phyloP scores from a whole-genome alignment of 176 grass and related monocot species.

The Oryza coarctata region DNA sequence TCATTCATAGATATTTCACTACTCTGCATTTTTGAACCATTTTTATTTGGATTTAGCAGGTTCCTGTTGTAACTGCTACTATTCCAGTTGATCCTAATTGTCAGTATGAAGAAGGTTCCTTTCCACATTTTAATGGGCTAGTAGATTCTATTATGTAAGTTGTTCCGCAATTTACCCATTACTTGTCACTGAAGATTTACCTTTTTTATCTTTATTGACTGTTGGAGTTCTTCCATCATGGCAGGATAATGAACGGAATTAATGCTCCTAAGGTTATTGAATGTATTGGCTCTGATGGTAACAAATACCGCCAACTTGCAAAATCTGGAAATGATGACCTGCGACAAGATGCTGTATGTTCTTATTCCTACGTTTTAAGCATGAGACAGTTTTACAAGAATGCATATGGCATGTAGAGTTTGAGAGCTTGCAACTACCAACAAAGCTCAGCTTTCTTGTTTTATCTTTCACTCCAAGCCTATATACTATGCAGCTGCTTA shows the following conservation, averaged over 20 bases:
- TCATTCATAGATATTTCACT: conserved; percentile 6
- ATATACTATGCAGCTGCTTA: neutral
- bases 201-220: conserved; percentile 41
- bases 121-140: conserved; percentile 87
- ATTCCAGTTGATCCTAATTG: conserved; percentile 84
- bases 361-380: conserved; percentile 30
- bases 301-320: conserved; percentile 89
- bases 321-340: conserved; percentile 99
- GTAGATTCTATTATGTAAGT: conserved; percentile 81
- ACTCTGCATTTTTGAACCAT: neutral
- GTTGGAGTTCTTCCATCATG: conserved; percentile 29
- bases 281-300: conserved; percentile 87
- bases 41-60: conserved; percentile 50
- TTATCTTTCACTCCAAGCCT: neutral
- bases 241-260: conserved; percentile 96
- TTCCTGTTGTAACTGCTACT: conserved; percentile 86
- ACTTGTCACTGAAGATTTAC: conserved; percentile 5
- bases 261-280: conserved; percentile 90
- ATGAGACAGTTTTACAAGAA: neutral
- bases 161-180: conserved; percentile 30
- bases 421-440: neutral
- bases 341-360: conserved; percentile 92
- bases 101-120: conserved; percentile 76
- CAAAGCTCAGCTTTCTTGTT: neutral
- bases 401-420: conserved; percentile 13